Evolutionary conservation across 2,329 filamentous ascomycete genomes (phyloP).

Genomic region (Meredithiella fracta): DNA sequence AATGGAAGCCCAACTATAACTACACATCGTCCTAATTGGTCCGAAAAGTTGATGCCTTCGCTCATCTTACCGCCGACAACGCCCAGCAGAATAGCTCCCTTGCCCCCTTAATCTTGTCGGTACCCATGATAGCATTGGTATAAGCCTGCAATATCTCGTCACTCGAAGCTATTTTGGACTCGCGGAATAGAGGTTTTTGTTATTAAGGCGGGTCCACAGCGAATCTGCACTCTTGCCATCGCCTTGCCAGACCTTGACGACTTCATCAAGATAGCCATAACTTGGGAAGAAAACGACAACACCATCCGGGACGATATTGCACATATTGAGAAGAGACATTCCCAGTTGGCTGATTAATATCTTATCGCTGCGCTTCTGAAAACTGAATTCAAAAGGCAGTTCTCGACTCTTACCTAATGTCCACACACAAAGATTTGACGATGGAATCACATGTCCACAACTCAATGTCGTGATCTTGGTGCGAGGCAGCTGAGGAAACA

Average conservation of each 20-base stretch:
- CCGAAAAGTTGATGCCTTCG: slow-evolving; percentile 96
- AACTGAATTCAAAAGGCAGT: slow-evolving; percentile 66
- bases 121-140: slow-evolving; percentile 41
- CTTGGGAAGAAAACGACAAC: slow-evolving; percentile 92
- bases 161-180: slow-evolving; percentile 36
- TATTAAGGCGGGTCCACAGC: slow-evolving; percentile 42
- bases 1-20: slow-evolving; percentile 87
- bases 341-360: slow-evolving; percentile 61
- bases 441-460: slow-evolving; percentile 85
- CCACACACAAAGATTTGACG: slow-evolving; percentile 63
- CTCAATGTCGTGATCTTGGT: slow-evolving; percentile 62
- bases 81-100: slow-evolving; percentile 66
- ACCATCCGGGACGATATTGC: slow-evolving; percentile 64
- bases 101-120: slow-evolving; percentile 22
- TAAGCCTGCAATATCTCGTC: slow-evolving; percentile 65
- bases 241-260: slow-evolving; percentile 45
- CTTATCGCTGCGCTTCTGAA: slow-evolving; percentile 53
- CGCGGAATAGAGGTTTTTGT: slow-evolving; percentile 43
- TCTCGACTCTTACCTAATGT: slow-evolving; percentile 34
- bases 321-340: slow-evolving; percentile 52
- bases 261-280: slow-evolving; percentile 73
- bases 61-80: slow-evolving; percentile 91
- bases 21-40: slow-evolving; percentile 74
- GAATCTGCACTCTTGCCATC: slow-evolving; percentile 21
- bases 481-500: slow-evolving; percentile 58